These are phyloP conservation scores for Inonotus hispidus DNA, from an alignment of 1,284 basidiomycete species.

Conservation along the genomic window DNA sequence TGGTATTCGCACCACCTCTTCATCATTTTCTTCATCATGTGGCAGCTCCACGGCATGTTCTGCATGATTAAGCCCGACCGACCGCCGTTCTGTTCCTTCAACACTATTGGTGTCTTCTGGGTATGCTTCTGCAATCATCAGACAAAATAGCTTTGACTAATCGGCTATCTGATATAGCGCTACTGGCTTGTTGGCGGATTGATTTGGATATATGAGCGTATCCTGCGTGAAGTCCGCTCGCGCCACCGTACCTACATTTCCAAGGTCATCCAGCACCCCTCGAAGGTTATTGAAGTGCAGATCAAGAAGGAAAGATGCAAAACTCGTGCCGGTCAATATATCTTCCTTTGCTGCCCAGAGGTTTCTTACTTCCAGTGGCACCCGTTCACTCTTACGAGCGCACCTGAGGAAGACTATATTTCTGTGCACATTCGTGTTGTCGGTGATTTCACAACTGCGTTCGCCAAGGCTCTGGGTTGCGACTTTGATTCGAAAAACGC, in stretches of 20 bases:
- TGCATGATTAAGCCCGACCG: conserved; percentile 91
- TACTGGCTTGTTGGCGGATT: conserved; percentile 86
- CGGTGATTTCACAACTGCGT: conserved; percentile 81
- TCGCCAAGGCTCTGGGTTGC: conserved; percentile 80
- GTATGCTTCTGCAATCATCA: conserved; percentile 38
- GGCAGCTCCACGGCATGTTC: conserved; percentile 94
- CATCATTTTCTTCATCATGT: conserved; percentile 83
- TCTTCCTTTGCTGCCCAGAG: conserved; percentile 83
- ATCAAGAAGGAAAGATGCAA: conserved; percentile 89
- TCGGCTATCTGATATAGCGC: conserved; percentile 41
- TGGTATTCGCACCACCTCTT: conserved; percentile 90
- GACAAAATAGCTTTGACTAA: conserved; percentile 2
- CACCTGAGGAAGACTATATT: conserved; percentile 87
- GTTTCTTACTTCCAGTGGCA: conserved; percentile 93
- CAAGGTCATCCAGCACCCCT: conserved; percentile 91
- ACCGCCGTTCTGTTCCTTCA: conserved; percentile 77
- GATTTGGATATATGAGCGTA: conserved; percentile 80
- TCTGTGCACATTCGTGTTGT: conserved; percentile 84
- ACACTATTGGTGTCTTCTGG: conserved; percentile 90
- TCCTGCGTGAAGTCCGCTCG: conserved; percentile 82
- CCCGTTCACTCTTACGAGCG: conserved; percentile 86
- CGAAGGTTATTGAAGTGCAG: conserved; percentile 85
- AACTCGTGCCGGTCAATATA: conserved; percentile 80
- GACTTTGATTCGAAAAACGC: conserved; percentile 57
- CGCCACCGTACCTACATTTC: conserved; percentile 85